Base-by-base conservation (phyloP, 108 stramenopile genomes). In the Discostella pseudostelligera region DNA sequence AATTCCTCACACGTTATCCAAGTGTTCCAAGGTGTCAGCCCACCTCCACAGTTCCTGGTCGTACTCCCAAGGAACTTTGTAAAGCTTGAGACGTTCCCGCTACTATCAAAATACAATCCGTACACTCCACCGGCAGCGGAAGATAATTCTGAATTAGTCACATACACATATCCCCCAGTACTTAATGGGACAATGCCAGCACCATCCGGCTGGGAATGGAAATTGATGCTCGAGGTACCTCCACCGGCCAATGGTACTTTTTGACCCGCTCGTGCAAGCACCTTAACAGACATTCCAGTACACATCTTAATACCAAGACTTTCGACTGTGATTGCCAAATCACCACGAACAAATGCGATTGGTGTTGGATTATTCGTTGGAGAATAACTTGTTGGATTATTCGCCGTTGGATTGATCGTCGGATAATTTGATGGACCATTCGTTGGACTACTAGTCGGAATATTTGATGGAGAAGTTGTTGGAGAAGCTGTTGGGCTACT, bases 1-100 rank as follows among this genome's bases (percentile, higher is more conserved):
- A 25, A 17, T 65, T 90, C 86, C 51, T 90, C 86, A 58, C 86
- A 87, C 1, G 81, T 69, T 0, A 86, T 71, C 69, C 72, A 87
- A 13, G 86, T 86, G 42, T 71, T 63, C 83, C 83, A 84, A 22
- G 80, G 80, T 4, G 77, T 83, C 39, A 48, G 53, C 10, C 76
- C 80, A n/a, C 80, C 80, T 0, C 58, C 73, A 28, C 76, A 78
- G 47, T 74, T 81, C 25, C 67, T 16, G 11, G 44, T 58, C 9
- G 76, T 81, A 4, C 70, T 58, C 1, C 45, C 35, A 10, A 77
- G 58, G 4, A 72, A 19, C 26, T 13, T 37, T 24, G 58, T 76
- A 65, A 76, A 81, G 24, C 77, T 65, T 28, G 56, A 4, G 25
- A 73, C 26, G 35, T 58, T 40, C 5, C 71, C 70, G 46, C 45